Percentiles rank a stretch among this genome's conserved stretches.
These are phyloP conservation scores for Linderniella brevidens DNA, from an alignment of 257 asterid genomes.

Conservation along the genomic window DNA sequence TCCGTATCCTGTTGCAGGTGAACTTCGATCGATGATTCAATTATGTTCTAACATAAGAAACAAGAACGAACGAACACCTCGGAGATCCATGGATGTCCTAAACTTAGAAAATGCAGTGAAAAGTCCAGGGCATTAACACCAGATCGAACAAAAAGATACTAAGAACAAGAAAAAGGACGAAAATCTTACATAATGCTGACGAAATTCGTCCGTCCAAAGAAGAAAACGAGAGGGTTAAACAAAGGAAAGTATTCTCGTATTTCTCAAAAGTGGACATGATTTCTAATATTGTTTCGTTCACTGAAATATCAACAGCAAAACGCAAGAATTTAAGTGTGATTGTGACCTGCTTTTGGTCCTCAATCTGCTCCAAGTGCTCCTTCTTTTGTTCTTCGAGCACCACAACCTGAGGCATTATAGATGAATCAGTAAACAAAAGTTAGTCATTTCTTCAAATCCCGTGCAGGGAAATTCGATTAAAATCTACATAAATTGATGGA, in stretches of 20 bases:
- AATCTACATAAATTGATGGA: too few relatives aligned
- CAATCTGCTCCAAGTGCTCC: constrained; percentile 47
- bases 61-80: too few relatives aligned
- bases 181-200: too few relatives aligned
- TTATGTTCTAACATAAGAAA: neutral
- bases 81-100: too few relatives aligned
- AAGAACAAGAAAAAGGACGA: too few relatives aligned
- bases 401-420: constrained; percentile 24
- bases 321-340: neutral
- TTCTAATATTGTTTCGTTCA: neutral
- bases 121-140: too few relatives aligned
- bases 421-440: neutral
- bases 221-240: too few relatives aligned
- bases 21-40: neutral
- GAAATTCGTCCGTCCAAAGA: too few relatives aligned
- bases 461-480: too few relatives aligned
- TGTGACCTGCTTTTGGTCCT: constrained; percentile 54
- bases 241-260: too few relatives aligned
- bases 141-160: neutral
- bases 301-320: neutral
- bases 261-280: neutral
- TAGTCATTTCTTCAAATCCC: neutral
- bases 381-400: constrained; percentile 71
- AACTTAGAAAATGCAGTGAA: too few relatives aligned
- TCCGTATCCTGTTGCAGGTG: constrained; percentile 22